Evolutionary conservation across 1,284 basidiomycete species (phyloP).

Genomic region (Gastroboletus turbinatus): DNA sequence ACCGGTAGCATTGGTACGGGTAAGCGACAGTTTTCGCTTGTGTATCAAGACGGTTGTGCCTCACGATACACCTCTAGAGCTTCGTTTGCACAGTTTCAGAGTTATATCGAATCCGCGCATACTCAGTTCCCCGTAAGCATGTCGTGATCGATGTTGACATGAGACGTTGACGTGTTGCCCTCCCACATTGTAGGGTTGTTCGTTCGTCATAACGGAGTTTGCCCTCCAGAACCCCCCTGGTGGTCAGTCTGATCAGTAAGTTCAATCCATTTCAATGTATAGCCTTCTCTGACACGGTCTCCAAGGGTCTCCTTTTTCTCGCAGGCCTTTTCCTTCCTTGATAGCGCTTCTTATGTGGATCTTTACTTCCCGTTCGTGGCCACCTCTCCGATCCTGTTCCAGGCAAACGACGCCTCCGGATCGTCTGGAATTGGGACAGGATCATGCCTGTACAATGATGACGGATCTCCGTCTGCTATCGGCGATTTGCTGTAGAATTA

Average conservation of each 20-base stretch:
- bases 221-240: constrained; percentile 34
- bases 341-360: constrained; percentile 27
- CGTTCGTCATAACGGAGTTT: constrained; percentile 33
- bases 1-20: constrained; percentile 37
- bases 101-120: constrained; percentile 29
- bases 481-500: constrained; percentile 22
- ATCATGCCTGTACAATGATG: constrained; percentile 32
- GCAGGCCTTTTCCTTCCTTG: constrained; percentile 35
- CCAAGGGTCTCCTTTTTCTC: constrained; percentile 33
- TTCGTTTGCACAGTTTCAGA: constrained; percentile 31
- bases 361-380: constrained; percentile 40
- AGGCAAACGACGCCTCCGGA: constrained; percentile 13
- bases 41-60: neutral
- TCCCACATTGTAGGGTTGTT: constrained; percentile 9
- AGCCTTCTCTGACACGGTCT: constrained; percentile 1
- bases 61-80: constrained; percentile 12
- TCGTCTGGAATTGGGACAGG: constrained; percentile 21
- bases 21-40: constrained; percentile 1
- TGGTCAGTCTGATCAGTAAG: constrained; percentile 36
- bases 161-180: constrained; percentile 4
- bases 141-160: neutral
- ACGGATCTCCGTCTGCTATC: constrained; percentile 24
- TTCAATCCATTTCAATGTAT: neutral
- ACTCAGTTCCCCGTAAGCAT: constrained; percentile 30
- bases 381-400: constrained; percentile 26